phyloP scores from a whole-genome alignment of 208 protist genomes.

The Tritrichomonas foetus region DNA sequence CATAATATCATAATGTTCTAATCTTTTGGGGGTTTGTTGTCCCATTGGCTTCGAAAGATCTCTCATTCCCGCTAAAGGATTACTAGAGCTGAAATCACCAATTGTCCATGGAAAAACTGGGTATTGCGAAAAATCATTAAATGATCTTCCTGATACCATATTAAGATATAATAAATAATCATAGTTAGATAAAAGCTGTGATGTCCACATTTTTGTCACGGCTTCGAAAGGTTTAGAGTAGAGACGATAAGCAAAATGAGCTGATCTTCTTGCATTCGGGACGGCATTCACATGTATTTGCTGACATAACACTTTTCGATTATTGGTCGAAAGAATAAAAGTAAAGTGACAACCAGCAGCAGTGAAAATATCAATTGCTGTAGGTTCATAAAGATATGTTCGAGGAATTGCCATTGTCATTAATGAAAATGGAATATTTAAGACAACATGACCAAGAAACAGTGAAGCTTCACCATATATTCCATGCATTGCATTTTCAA shows the following conservation, averaged over 20 bases:
- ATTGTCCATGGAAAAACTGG: slow-evolving; percentile 25
- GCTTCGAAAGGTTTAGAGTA: background rate
- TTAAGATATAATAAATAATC: slow-evolving; percentile 19
- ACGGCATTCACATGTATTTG: background rate
- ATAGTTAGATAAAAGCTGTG: background rate
- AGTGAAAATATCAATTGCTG: background rate
- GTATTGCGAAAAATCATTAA: slow-evolving; percentile 14
- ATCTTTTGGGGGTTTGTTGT: background rate
- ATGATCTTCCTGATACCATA: background rate
- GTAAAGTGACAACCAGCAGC: background rate
- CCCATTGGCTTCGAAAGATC: slow-evolving; percentile 11
- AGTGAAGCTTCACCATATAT: background rate
- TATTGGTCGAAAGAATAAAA: background rate
- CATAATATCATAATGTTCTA: background rate
- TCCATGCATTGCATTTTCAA: background rate
- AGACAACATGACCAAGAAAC: background rate
- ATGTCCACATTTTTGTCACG: background rate
- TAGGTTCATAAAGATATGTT: background rate
- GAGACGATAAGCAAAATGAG: background rate
- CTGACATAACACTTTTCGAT: background rate
- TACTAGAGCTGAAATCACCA: background rate
- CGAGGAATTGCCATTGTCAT: background rate
- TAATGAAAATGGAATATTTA: background rate
- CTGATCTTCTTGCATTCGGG: background rate
- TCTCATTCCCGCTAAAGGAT: background rate